Base-by-base conservation (phyloP, 257 asterid genomes). In the Cynanchum wilfordii region DNA sequence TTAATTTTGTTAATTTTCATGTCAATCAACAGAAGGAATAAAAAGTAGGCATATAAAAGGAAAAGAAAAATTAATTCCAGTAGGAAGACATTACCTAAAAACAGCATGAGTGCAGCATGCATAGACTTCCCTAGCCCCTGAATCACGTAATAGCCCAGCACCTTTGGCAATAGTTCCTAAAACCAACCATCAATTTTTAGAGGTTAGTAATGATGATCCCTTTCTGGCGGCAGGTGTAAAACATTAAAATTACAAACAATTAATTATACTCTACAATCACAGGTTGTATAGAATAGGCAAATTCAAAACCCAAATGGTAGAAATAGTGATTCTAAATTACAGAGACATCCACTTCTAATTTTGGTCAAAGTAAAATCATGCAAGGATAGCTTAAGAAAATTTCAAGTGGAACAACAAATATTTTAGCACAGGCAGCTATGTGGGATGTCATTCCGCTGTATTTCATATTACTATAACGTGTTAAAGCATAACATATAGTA, bases 61-160 rank as follows among this genome's bases (percentile, higher is more conserved):
- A 5, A 36, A 36, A 4, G 10, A 8, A 63, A 63, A 52, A 2
- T 4, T 5, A 2, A 4, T 58, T n/a, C 4, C 20, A 1, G 69
- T 17, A 64, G 50, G 27, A 19, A 52, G 19, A 38, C 27, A 30
- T 79, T 69, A 89, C 98, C 98, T 94, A 77, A 94, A 90, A 72
- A 94, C 97, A 73, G 99, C 97, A 81, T 94, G 99, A 42, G 96
- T 89, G 72, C 97, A 33, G 84, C 97, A 94, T 24, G 99, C 99
- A 80, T 94, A 94, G 64, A 94, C 97, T 83, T 94, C 99, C 74
- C 96, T 86, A 57, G 99, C 99, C 58, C 99, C 99, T 80, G 81
- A 93, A 75, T 89, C 90, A 40, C 89, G 99, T 72, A 94, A 82
- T 79, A 94, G 84, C 66, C 90, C 97, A 49, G 99, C 99, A 58